These are phyloP conservation scores for Limtongozyma cylindracea DNA, from an alignment of 805 yeast genomes.

Conservation along the genomic window DNA sequence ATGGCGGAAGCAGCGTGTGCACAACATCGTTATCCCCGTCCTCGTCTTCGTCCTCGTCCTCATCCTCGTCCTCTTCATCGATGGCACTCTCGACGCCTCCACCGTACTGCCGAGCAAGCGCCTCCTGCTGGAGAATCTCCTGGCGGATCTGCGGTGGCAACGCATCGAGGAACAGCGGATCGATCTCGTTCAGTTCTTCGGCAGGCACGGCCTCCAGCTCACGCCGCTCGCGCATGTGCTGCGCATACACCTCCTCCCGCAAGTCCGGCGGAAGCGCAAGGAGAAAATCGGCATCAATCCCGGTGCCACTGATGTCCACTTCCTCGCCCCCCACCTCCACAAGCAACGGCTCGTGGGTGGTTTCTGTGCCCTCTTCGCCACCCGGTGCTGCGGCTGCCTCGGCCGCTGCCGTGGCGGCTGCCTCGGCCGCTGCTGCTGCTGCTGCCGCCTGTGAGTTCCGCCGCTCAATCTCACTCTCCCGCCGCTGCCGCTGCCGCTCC, in stretches of 20 bases:
- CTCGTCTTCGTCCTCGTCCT: slow-evolving; percentile 1
- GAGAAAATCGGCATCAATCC: slow-evolving; percentile 75
- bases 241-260: slow-evolving; percentile 78
- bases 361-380: no score
- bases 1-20: no score
- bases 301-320: slow-evolving; percentile 74
- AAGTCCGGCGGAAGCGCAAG: slow-evolving; percentile 81
- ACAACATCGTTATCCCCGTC: no score
- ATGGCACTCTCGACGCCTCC: slow-evolving; percentile 2
- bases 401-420: no score
- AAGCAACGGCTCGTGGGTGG: slow-evolving; percentile 27
- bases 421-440: not conserved
- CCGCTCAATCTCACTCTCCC: slow-evolving; percentile 7
- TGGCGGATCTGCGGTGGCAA: slow-evolving; percentile 45
- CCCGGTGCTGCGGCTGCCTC: no score
- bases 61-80: slow-evolving; percentile 3
- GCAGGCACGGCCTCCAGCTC: slow-evolving; percentile 22
- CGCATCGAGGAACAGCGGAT: slow-evolving; percentile 59
- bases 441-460: slow-evolving; percentile 7
- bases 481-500: slow-evolving; percentile 5
- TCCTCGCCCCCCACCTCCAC: slow-evolving; percentile 54
- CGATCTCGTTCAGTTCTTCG: slow-evolving; percentile 34
- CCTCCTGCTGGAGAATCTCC: slow-evolving; percentile 34
- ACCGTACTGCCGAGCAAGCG: slow-evolving; percentile 14
- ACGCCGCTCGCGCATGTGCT: slow-evolving; percentile 57